A percentile compares a stretch with the other conserved stretches of the same genome.
These are phyloP conservation scores for Lecanosticta acicola DNA, from an alignment of 2,329 filamentous ascomycete species.

Conservation along the genomic window DNA sequence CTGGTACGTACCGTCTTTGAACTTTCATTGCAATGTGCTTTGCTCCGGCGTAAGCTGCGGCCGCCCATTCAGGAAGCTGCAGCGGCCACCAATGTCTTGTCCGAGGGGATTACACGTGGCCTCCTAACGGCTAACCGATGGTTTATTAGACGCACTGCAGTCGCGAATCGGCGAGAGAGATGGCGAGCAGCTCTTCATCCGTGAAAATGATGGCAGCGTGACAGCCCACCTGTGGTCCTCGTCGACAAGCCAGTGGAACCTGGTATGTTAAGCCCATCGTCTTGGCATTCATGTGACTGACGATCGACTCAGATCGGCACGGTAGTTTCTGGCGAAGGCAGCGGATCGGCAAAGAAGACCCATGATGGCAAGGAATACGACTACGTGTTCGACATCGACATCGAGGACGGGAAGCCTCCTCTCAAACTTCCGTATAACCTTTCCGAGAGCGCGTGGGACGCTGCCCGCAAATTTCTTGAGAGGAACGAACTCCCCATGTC, in stretches of 20 bases:
- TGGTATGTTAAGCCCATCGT: constrained; percentile 15
- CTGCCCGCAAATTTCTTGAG: constrained; percentile 82
- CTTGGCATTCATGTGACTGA: constrained; percentile 6
- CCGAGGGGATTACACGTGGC: too few species aligned
- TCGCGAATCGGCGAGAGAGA: constrained; percentile 87
- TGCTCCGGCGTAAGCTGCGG: too few species aligned
- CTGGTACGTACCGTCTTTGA: constrained; percentile 38
- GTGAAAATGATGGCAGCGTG: constrained; percentile 71
- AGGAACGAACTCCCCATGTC: constrained; percentile 81
- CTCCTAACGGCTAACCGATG: constrained; percentile 11
- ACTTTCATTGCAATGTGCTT: too few species aligned
- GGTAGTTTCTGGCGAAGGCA: constrained; percentile 81
- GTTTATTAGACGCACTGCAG: constrained; percentile 62
- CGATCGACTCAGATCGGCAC: constrained; percentile 65
- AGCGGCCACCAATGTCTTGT: too few species aligned
- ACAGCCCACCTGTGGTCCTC: constrained; percentile 84
- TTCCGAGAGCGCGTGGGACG: constrained; percentile 86
- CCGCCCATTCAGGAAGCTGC: too few species aligned
- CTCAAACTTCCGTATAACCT: constrained; percentile 92
- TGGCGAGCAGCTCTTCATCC: constrained; percentile 89
- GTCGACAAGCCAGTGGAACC: constrained; percentile 31
- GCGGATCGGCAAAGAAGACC: constrained; percentile 62
- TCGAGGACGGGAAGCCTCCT: constrained; percentile 87
- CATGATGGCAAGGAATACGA: constrained; percentile 87
- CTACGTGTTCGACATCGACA: constrained; percentile 93